Conservation (phyloP, 2,329 filamentous ascomycete genomes). For the Fusarium liriodendri region DNA sequence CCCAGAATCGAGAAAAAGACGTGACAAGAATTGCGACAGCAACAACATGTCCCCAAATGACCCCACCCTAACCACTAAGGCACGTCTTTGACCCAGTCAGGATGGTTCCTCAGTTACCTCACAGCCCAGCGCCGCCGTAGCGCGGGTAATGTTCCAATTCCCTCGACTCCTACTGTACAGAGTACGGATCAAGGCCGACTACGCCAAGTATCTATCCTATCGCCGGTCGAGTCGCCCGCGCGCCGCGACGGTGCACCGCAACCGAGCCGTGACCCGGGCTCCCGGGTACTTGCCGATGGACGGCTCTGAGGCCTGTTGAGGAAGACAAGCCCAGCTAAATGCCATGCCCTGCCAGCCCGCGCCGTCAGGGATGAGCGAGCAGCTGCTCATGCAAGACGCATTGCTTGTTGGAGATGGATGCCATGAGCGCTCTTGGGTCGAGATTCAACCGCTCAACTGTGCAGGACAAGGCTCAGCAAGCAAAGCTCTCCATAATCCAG, state of each 20-base stretch:
- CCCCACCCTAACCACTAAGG: conserved; percentile 20
- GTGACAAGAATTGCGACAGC: conserved; percentile 14
- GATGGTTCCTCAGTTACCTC: conserved; percentile 14
- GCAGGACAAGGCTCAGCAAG: not conserved
- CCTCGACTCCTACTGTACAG: conserved; percentile 11
- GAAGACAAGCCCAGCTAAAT: not conserved
- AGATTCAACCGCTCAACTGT: not conserved
- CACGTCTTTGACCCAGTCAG: conserved; percentile 10
- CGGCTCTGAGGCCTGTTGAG: conserved; percentile 3
- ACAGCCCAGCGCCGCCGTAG: conserved; percentile 15
- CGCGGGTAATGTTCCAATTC: conserved; percentile 14
- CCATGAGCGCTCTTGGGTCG: not conserved
- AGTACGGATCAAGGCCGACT: conserved; percentile 21
- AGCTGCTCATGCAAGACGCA: not conserved
- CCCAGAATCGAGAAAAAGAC: not conserved
- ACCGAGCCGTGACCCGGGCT: conserved; percentile 38
- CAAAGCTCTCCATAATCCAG: not conserved
- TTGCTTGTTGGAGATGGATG: not conserved
- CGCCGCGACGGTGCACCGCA: conserved; percentile 29
- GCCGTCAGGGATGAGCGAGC: not conserved
- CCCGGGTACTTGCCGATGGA: conserved; percentile 37
- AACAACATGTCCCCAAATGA: conserved; percentile 2
- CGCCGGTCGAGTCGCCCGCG: conserved; percentile 34
- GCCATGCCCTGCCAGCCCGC: not conserved
- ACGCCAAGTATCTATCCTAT: conserved; percentile 26